phyloP scores from a whole-genome alignment of 768 basidiomycete species.

The Cystofilobasidium capitatum region DNA sequence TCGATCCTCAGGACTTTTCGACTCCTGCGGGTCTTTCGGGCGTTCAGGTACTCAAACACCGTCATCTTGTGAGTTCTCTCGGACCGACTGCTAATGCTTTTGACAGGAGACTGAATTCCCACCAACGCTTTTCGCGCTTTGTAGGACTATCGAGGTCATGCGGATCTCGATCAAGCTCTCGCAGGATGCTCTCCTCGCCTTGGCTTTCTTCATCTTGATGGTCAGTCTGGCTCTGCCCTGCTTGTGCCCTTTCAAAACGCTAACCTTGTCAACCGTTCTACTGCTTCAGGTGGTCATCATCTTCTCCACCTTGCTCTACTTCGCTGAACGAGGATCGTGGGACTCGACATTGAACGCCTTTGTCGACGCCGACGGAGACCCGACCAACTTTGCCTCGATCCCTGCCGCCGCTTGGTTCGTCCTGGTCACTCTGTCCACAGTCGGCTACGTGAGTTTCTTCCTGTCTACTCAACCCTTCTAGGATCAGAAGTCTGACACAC shows the following conservation, averaged over 20 bases:
- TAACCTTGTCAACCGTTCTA: not conserved
- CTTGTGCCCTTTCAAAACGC: not conserved
- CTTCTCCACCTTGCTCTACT: slow-evolving; percentile 50
- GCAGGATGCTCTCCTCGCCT: slow-evolving; percentile 73
- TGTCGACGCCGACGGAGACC: slow-evolving; percentile 74
- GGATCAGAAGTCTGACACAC: no score
- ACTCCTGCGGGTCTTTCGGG: slow-evolving; percentile 74
- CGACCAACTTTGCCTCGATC: slow-evolving; percentile 64
- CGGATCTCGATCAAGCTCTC: slow-evolving; percentile 75
- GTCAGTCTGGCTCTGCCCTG: not conserved
- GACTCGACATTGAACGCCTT: slow-evolving; percentile 69
- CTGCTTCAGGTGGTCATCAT: not conserved
- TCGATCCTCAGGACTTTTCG: slow-evolving; percentile 85
- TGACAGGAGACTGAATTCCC: slow-evolving; percentile 20
- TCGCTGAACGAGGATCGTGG: slow-evolving; percentile 84
- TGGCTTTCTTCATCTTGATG: slow-evolving; percentile 81
- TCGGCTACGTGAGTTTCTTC: slow-evolving; percentile 56
- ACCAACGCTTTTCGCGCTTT: not conserved
- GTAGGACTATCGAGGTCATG: slow-evolving; percentile 79
- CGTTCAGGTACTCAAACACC: slow-evolving; percentile 74
- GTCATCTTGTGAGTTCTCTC: slow-evolving; percentile 48
- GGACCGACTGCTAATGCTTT: not conserved
- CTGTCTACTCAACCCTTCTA: not conserved
- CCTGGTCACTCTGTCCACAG: slow-evolving; percentile 68
- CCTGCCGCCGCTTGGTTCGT: slow-evolving; percentile 69